Percentiles rank a stretch among this genome's conserved stretches.
Conservation (phyloP, 176 grass and related monocot genomes). For the Eragrostis curvula region DNA sequence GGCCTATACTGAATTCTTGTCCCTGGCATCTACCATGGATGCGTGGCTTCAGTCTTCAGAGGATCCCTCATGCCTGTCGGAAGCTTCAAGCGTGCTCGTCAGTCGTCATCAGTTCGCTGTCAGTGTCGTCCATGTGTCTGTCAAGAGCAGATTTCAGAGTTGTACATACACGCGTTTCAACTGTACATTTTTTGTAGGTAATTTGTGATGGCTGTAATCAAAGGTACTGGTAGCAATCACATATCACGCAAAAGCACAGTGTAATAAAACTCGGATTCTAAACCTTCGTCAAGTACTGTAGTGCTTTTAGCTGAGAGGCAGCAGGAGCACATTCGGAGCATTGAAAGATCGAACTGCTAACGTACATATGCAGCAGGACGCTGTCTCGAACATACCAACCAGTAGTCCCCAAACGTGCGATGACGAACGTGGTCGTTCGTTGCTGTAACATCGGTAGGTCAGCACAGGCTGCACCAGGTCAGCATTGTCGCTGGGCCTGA, state of each 20-base stretch:
- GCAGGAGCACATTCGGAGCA: too few species aligned
- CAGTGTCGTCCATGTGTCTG: neutral
- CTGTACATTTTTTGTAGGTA: constrained; percentile 28
- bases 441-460: neutral
- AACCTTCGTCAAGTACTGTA: neutral
- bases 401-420: neutral
- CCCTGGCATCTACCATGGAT: neutral
- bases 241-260: neutral
- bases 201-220: neutral
- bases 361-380: neutral
- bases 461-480: neutral
- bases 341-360: neutral
- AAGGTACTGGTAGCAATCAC: neutral
- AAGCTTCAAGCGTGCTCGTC: neutral
- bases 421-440: neutral
- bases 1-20: constrained; percentile 44
- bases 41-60: neutral
- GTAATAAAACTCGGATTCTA: constrained; percentile 17
- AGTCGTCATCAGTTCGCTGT: neutral
- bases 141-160: neutral
- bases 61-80: neutral
- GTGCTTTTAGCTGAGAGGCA: neutral
- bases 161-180: neutral
- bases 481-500: neutral
- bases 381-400: neutral